Conservation (phyloP, 441 rosid genomes). For the Euphorbia schlechtendalii region DNA sequence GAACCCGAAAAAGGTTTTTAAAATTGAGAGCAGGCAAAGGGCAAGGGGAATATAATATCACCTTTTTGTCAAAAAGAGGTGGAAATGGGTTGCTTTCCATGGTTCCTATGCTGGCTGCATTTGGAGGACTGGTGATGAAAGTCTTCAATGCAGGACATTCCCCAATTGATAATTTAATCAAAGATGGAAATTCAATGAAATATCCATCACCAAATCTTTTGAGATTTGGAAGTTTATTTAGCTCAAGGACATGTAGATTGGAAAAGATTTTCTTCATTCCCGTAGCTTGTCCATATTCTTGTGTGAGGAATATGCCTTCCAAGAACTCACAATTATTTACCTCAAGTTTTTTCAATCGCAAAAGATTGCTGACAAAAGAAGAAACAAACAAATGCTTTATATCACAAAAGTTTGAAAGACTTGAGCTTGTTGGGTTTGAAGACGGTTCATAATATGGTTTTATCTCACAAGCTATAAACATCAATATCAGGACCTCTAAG, state of each 20-base stretch:
- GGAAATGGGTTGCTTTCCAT: neutral
- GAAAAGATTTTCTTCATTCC: neutral
- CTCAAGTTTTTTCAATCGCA: neutral
- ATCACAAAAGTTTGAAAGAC: neutral
- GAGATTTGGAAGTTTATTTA: constrained; percentile 6
- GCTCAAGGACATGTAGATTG: neutral
- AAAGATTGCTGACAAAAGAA: neutral
- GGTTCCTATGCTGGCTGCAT: neutral
- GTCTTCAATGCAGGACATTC: neutral
- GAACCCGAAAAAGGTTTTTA: neutral
- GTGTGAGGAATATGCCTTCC: neutral
- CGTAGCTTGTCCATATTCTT: neutral
- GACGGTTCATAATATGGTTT: neutral
- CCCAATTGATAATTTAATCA: constrained; percentile 3
- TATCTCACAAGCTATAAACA: neutral
- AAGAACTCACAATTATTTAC: neutral
- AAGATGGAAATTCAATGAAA: constrained; percentile 6
- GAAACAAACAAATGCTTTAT: neutral
- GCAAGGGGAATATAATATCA: neutral
- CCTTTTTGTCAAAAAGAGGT: constrained; percentile 17
- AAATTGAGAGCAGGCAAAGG: neutral
- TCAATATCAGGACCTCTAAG: neutral
- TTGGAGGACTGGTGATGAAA: neutral
- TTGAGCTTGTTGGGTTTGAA: neutral
- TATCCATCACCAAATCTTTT: constrained; percentile 5